Base-by-base conservation (phyloP, 2,329 filamentous ascomycete genomes). In the Penicillium sp. region DNA sequence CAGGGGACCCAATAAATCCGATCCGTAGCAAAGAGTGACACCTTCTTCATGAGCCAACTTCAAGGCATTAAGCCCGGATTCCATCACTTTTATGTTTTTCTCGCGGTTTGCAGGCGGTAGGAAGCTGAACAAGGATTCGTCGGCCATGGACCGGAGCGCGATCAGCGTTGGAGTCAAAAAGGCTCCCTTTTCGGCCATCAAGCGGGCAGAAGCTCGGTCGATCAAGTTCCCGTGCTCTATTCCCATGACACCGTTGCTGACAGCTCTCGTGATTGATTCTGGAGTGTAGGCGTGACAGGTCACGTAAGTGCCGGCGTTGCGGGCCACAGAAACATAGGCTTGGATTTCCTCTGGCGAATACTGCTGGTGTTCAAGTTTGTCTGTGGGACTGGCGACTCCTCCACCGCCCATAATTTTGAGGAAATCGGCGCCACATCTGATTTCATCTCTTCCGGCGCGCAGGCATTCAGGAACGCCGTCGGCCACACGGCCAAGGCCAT, bases 361-460 rank as follows among this genome's bases (percentile, higher is more conserved):
- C 64, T 86, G 83, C 12, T 79, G 68, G 61, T 79, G 75, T 5
- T 78, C 75, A 12, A 85, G 69, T 40, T 69, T 70, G 63, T 85
- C 83, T 0, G 81, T 83, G 0, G 81, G 81, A 11, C 75, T 80
- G 0, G 79, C 76, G 1, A 86, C 81, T 7, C 83, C 83, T 1
- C 83, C 83, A 6, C 77, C 77, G 1, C 74, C 74, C 81, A 85
- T 84, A 60, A 86, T 81, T 66, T 85, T 86, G 66, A 86, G 77
- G 62, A 85, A 85, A 62, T 85, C 81, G 0, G 81, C 79, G 1
- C 83, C 83, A 8, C 69, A 73, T 2, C 83, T 73, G 0, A 86
- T 65, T 64, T 85, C 78, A 50, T 84, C 81, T 2, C 83, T 73
- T 0, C 78, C 75, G 6, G 72, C 77, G n/a, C 75, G 74, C 42